Percentiles rank a stretch among this genome's conserved stretches.
Conservation (phyloP, 1,284 basidiomycete genomes). For the Inonotus hispidus region DNA sequence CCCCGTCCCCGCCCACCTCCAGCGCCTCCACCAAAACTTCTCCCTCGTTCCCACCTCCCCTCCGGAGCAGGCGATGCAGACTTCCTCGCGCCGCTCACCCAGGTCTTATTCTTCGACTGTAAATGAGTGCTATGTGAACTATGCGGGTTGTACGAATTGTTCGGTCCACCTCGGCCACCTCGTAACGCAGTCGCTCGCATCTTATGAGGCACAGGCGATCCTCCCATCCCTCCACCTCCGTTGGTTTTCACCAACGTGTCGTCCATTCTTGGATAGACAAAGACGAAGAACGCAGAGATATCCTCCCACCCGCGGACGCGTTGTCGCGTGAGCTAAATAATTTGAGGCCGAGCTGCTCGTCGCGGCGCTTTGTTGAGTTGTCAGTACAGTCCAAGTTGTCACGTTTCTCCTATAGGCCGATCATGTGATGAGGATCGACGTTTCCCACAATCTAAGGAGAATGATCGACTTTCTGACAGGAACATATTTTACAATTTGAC, state of each 20-base stretch:
- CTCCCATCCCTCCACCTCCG: background rate
- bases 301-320: background rate
- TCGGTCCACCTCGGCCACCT: background rate
- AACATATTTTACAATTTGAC: too few relatives aligned
- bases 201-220: background rate
- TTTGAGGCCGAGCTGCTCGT: too few relatives aligned
- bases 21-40: constrained; percentile 34
- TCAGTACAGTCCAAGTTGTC: too few relatives aligned
- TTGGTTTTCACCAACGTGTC: constrained; percentile 1
- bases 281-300: background rate
- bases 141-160: background rate
- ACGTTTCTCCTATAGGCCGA: too few relatives aligned
- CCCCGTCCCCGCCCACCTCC: constrained; percentile 30
- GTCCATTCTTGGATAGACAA: background rate
- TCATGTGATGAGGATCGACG: too few relatives aligned
- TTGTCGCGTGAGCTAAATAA: background rate
- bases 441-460: too few relatives aligned
- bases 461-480: too few relatives aligned
- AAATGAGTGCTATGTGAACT: background rate
- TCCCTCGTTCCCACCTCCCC: constrained; percentile 51
- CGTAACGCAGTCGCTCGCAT: background rate
- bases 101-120: constrained; percentile 45
- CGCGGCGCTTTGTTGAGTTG: too few relatives aligned
- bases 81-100: constrained; percentile 39
- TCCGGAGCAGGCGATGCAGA: constrained; percentile 30